Percentiles rank a stretch among this genome's conserved stretches.
Evolutionary conservation across 2,329 filamentous ascomycete genomes (phyloP).

Genomic region (Botrytis cinerea): DNA sequence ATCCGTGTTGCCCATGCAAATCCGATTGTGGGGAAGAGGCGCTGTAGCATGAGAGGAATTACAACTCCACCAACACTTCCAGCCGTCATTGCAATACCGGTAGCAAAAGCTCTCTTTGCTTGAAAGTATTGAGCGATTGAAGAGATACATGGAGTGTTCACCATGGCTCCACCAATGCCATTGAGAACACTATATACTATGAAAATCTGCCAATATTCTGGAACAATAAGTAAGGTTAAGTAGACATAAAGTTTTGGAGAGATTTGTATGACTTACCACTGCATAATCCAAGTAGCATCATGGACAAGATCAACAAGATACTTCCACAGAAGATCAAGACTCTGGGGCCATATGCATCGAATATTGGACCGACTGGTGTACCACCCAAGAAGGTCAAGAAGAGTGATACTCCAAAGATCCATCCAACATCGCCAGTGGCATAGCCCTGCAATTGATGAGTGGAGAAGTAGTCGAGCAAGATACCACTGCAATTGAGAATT

Average conservation of each 20-base stretch:
- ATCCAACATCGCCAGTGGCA: slow-evolving; percentile 58
- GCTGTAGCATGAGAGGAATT: slow-evolving; percentile 51
- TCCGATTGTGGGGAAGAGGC: slow-evolving; percentile 41
- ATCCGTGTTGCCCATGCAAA: slow-evolving; percentile 42
- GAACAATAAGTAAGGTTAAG: slow-evolving; percentile 22
- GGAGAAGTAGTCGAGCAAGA: slow-evolving; percentile 59
- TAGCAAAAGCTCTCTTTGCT: slow-evolving; percentile 61
- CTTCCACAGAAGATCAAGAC: slow-evolving; percentile 38
- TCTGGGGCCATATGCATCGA: slow-evolving; percentile 65
- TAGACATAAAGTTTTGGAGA: neutral
- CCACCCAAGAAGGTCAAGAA: slow-evolving; percentile 71
- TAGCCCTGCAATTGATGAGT: slow-evolving; percentile 61
- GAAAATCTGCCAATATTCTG: slow-evolving; percentile 69
- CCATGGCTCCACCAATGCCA: slow-evolving; percentile 62
- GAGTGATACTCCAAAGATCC: slow-evolving; percentile 61
- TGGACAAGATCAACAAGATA: slow-evolving; percentile 36
- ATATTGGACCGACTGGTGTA: slow-evolving; percentile 68
- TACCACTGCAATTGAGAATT: slow-evolving; percentile 56
- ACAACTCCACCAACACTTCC: slow-evolving; percentile 58
- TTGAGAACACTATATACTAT: slow-evolving; percentile 63
- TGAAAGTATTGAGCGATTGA: slow-evolving; percentile 68
- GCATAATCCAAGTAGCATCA: slow-evolving; percentile 60
- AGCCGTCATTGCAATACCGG: slow-evolving; percentile 66
- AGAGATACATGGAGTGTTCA: slow-evolving; percentile 66
- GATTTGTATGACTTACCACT: slow-evolving; percentile 44